Conservation (phyloP, 305 asterid species). For the Rubia tinctorum region DNA sequence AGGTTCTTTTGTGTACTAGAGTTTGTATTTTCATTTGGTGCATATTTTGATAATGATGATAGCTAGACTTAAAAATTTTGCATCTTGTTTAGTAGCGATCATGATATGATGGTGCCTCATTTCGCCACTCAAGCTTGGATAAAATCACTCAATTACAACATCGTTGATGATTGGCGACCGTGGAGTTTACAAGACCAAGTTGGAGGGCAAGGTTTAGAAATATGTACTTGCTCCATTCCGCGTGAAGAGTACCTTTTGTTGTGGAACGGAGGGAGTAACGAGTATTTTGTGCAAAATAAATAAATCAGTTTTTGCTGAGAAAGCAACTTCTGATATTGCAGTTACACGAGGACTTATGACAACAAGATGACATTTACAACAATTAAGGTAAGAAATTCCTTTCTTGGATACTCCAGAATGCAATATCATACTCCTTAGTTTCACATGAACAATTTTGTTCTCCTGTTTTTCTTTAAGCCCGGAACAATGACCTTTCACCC, state of each 20-base stretch:
- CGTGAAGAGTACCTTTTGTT: neutral
- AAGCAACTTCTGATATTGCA: neutral
- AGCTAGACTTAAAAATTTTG: neutral
- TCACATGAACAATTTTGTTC: neutral
- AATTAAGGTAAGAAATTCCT: constrained; percentile 16
- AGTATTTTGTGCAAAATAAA: too few species aligned
- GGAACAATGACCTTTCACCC: too few species aligned
- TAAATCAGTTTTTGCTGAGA: too few species aligned
- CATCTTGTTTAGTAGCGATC: constrained; percentile 19
- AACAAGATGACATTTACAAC: constrained; percentile 23
- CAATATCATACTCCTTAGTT: too few species aligned
- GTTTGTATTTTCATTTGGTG: neutral
- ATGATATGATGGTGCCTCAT: constrained; percentile 17
- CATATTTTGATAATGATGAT: too few species aligned
- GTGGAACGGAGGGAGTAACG: neutral
- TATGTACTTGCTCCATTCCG: neutral
- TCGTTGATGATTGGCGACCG: constrained; percentile 20
- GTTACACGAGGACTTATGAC: constrained; percentile 22
- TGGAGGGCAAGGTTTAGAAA: constrained; percentile 12
- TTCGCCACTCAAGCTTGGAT: constrained; percentile 23
- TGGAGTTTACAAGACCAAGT: constrained; percentile 22
- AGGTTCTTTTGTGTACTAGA: neutral
- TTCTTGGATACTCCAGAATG: too few species aligned
- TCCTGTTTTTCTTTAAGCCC: too few species aligned
- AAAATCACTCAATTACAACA: constrained; percentile 10